Base-by-base conservation (phyloP, 2,329 filamentous ascomycete genomes). In the Cladophialophora exuberans region DNA sequence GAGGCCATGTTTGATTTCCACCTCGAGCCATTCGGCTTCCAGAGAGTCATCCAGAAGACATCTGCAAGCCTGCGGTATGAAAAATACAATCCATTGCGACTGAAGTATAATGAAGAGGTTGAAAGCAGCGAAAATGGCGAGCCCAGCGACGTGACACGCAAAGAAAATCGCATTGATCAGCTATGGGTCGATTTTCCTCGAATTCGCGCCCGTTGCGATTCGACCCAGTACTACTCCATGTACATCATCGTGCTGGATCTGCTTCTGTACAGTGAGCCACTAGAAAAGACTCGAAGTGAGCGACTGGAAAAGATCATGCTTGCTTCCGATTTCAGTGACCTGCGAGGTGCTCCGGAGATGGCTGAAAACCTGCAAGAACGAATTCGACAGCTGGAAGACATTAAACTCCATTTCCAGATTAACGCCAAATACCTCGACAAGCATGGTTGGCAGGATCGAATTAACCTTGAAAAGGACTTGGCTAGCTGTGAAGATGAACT, bases 1-100 rank as follows among this genome's bases (percentile, higher is more conserved):
- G 94, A 99, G 73, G 90, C 96, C 65, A 97, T 99, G 87, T 97
- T 96, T 66, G 92, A 97, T 71, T 99, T 97, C 72, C 79, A 93
- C 62, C 82, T 88, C 4, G 92, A 96, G 70, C 93, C 94, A 0
- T 96, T 96, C 67, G 94, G 95, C n/a, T 99, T 99, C 78, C 93
- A 93, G 70, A 86, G 94, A 57, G 92, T 99, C 25, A 92, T 99
- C 9, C 90, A 97, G 70, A 93, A 95, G 71, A 99, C 94, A 1
- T 99, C 93, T 4, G 94, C 93, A 18, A 92, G 88, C 76, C 79
- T 99, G 63, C 86, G 93, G 56, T 97, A 95, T 70, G 93, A 99
- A 78, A 97, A 99, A 73, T 97, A 93, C 84, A 99, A 99, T 71
- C 93, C 90, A 11, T 80, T 99, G 52, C 91, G 94, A 60, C 79